A percentile compares a stretch with the other conserved stretches of the same genome.
Evolutionary conservation across 129 eudicot genomes (phyloP).

Genomic region (Gnaphalium uliginosum): DNA sequence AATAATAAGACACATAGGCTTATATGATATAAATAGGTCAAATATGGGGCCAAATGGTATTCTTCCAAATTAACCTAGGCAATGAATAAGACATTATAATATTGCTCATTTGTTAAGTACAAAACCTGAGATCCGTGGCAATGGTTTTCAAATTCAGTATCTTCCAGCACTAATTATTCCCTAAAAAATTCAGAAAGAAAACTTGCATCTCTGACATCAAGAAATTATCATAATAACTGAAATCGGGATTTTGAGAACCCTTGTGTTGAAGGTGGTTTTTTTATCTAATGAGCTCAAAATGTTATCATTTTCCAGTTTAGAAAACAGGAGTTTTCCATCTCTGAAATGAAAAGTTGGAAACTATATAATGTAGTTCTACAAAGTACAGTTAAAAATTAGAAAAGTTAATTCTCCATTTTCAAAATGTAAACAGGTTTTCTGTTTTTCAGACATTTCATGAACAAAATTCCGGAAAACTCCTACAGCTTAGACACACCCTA

Average conservation of each 20-base stretch:
- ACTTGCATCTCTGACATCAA: not conserved
- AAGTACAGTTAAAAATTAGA: no score
- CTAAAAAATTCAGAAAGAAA: not conserved
- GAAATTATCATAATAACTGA: not conserved
- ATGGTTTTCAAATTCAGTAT: not conserved
- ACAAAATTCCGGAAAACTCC: no score
- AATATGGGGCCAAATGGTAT: slow-evolving; percentile 2
- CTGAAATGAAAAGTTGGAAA: no score
- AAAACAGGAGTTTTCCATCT: no score
- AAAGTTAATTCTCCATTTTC: no score
- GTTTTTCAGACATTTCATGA: no score
- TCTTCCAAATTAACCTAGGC: not conserved
- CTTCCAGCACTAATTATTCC: not conserved
- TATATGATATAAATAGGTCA: slow-evolving; percentile 8
- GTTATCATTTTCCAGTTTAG: no score
- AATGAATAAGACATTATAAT: not conserved
- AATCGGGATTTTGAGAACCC: not conserved
- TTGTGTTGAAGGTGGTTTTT: no score
- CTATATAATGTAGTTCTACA: not conserved
- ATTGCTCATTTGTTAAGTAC: not conserved
- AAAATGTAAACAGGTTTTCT: no score
- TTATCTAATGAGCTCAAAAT: no score
- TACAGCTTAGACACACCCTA: no score
- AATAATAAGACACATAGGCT: not conserved
- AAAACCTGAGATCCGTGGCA: slow-evolving; percentile 4